These are phyloP conservation scores for Martensiomyces pterosporus DNA, from an alignment of 192 early-diverging fungal species.

Conservation along the genomic window DNA sequence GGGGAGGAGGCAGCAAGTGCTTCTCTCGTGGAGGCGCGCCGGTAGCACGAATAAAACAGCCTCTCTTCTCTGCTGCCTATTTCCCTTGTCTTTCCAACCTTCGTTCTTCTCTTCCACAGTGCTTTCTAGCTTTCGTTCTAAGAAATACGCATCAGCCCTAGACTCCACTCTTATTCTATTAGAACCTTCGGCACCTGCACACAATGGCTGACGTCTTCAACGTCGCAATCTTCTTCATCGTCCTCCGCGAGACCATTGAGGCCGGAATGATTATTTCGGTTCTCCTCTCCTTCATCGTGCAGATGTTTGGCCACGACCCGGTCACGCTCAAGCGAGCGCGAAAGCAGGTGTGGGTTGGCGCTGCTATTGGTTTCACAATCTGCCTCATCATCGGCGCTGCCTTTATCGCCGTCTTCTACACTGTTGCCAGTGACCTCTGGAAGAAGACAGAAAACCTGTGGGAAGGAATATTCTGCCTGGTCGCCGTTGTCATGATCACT, in stretches of 20 bases:
- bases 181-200: no score
- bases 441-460: constrained; percentile 67
- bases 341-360: constrained; percentile 76
- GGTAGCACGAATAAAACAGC: no score
- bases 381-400: constrained; percentile 66
- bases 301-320: constrained; percentile 55
- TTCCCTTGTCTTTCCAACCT: no score
- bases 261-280: constrained; percentile 86
- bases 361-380: constrained; percentile 60
- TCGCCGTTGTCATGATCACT: constrained; percentile 75
- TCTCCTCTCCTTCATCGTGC: constrained; percentile 68
- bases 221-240: constrained; percentile 68
- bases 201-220: constrained; percentile 58
- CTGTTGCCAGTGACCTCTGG: constrained; percentile 51
- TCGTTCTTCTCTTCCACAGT: no score
- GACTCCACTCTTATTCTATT: no score
- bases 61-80: no score
- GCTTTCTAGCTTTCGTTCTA: no score
- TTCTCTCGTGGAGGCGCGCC: no score
- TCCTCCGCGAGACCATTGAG: constrained; percentile 82
- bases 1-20: no score
- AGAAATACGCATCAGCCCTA: no score
- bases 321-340: constrained; percentile 52
- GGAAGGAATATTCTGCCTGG: constrained; percentile 79
- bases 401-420: constrained; percentile 79